Percentiles rank a stretch among this genome's conserved stretches.
These are phyloP conservation scores for Penicillium turbatum DNA, from an alignment of 495 filamentous ascomycete species.

Conservation along the genomic window DNA sequence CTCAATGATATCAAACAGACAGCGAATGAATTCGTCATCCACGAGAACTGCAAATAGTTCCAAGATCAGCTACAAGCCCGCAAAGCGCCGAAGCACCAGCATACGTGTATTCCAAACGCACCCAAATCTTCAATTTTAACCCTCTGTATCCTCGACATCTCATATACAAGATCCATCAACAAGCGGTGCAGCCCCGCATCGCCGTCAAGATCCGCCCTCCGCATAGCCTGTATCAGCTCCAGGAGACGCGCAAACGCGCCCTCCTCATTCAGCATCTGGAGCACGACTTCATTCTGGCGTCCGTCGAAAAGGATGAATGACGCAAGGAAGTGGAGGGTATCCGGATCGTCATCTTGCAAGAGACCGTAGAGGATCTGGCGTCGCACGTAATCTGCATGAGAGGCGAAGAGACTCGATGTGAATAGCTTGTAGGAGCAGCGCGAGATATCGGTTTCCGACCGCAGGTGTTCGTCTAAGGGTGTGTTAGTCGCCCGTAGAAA, in stretches of 20 bases:
- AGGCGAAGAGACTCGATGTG: constrained; percentile 65
- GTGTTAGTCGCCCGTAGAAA: background rate
- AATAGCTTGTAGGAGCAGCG: constrained; percentile 79
- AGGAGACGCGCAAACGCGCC: constrained; percentile 78
- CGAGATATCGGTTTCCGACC: constrained; percentile 79
- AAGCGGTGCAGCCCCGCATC: constrained; percentile 68
- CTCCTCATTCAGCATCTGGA: constrained; percentile 83
- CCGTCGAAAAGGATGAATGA: constrained; percentile 92
- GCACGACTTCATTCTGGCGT: constrained; percentile 67
- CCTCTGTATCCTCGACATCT: constrained; percentile 92
- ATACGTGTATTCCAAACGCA: constrained; percentile 30
- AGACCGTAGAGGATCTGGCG: constrained; percentile 89
- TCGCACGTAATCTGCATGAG: constrained; percentile 81
- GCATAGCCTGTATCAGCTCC: constrained; percentile 68
- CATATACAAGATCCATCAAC: constrained; percentile 85
- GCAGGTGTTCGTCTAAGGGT: constrained; percentile 65
- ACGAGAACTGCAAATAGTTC: constrained; percentile 47
- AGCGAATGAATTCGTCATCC: constrained; percentile 79
- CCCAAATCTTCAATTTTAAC: constrained; percentile 73
- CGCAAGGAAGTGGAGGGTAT: constrained; percentile 73
- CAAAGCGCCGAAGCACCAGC: background rate
- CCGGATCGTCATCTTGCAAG: constrained; percentile 81
- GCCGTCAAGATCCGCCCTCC: constrained; percentile 60
- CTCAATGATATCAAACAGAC: constrained; percentile 87
- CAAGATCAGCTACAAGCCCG: background rate